Evolutionary conservation across 108 stramenopile genomes (phyloP).

Genomic region (Halocafeteria seosinensis): DNA sequence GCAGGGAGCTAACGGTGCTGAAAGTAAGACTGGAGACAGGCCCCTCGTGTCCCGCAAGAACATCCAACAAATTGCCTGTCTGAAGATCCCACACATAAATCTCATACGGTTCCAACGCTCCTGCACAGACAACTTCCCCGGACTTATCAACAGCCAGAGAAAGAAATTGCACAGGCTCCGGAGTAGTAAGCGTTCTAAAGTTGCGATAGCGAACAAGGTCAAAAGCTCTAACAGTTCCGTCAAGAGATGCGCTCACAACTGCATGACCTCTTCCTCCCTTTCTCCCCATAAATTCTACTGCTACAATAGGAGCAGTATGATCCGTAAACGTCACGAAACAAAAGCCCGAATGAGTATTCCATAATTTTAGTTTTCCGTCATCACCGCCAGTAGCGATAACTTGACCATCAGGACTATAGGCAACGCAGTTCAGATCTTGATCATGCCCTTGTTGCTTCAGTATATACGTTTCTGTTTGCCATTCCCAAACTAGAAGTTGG

Average conservation of each 20-base stretch:
- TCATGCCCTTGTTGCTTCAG: slow-evolving; percentile 96
- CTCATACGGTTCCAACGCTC: slow-evolving; percentile 68
- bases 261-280: slow-evolving; percentile 45
- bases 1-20: slow-evolving; percentile 30
- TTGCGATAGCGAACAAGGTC: slow-evolving; percentile 86
- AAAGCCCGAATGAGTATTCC: slow-evolving; percentile 84
- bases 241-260: slow-evolving; percentile 69
- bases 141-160: slow-evolving; percentile 71
- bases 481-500: slow-evolving; percentile 93
- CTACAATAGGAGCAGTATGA: slow-evolving; percentile 82
- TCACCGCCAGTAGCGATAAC: slow-evolving; percentile 85
- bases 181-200: slow-evolving; percentile 74
- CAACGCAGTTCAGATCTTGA: slow-evolving; percentile 72
- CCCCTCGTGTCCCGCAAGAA: slow-evolving; percentile 78
- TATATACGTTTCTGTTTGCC: slow-evolving; percentile 90
- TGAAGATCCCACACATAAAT: slow-evolving; percentile 84
- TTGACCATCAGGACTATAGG: slow-evolving; percentile 78
- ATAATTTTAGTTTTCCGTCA: slow-evolving; percentile 90
- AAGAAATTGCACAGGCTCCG: slow-evolving; percentile 71
- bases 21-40: slow-evolving; percentile 64
- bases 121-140: slow-evolving; percentile 80
- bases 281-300: slow-evolving; percentile 58
- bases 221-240: slow-evolving; percentile 87
- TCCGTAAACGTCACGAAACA: slow-evolving; percentile 85
- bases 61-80: slow-evolving; percentile 68